A percentile compares a stretch with the other conserved stretches of the same genome.
Conservation (phyloP, 805 yeast species). For the Ogataea chonburiensis region DNA sequence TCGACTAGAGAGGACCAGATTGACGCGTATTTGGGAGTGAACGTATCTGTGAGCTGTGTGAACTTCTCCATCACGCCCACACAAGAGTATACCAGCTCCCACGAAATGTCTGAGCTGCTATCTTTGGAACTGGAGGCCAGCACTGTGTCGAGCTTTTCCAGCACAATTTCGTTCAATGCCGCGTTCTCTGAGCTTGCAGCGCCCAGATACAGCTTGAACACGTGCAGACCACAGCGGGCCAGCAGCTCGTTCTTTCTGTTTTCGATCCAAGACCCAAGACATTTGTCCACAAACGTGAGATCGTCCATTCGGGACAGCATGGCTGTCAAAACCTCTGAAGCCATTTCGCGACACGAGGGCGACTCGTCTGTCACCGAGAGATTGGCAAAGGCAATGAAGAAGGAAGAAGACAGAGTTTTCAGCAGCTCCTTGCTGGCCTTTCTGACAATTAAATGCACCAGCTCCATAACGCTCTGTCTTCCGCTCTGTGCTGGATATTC, state of each 20-base stretch:
- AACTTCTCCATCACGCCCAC: conserved; percentile 42
- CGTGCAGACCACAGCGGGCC: conserved; percentile 69
- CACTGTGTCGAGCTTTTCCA: conserved; percentile 23
- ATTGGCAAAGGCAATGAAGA: conserved; percentile 79
- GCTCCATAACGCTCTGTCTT: conserved; percentile 86
- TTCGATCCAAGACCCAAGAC: conserved; percentile 59
- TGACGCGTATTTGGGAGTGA: conserved; percentile 41
- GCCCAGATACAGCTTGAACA: conserved; percentile 59
- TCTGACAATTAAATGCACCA: conserved; percentile 65
- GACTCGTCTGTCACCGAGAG: conserved; percentile 76
- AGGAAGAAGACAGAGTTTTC: conserved; percentile 63
- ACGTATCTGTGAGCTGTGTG: conserved; percentile 30
- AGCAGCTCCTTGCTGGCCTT: conserved; percentile 63
- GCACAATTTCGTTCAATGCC: conserved; percentile 27
- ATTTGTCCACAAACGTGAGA: conserved; percentile 38
- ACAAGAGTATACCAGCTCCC: conserved; percentile 78
- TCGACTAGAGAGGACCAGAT: conserved; percentile 55
- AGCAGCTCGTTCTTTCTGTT: conserved; percentile 52
- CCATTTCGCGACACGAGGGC: conserved; percentile 80
- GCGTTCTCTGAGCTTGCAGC: conserved; percentile 43
- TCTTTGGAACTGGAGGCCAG: conserved; percentile 34
- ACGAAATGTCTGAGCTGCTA: conserved; percentile 44
- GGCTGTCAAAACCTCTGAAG: conserved; percentile 56
- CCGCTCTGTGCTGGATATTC: conserved; percentile 85
- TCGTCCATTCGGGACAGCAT: conserved; percentile 50